Evolutionary conservation across 2,329 filamentous ascomycete genomes (phyloP), one percentile per base, ranked within the genome.

Genomic region (Scopulariopsis brevicaulis): DNA sequence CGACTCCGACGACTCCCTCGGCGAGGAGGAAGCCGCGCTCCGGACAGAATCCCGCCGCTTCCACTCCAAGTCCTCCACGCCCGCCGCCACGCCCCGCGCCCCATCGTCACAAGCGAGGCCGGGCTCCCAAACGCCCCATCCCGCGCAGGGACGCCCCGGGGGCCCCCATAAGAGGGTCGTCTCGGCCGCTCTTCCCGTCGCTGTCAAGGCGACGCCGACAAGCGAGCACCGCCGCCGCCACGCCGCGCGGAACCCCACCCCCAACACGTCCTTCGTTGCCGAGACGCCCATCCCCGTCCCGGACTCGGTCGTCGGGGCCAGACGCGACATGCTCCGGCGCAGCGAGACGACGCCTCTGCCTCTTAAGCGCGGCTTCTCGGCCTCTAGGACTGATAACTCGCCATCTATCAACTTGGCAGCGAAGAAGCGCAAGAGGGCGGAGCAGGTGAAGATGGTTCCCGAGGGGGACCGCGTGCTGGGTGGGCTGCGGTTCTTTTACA

Each of bases 401-500:
- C 55, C 55, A 6, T 56, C 55, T 10, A 35, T 53, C 7, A 25
- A 15, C 40, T 18, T 37, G 12, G 52, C 62, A 59, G 15, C 64
- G 64, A 8, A 59, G 64, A 57, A 61, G n/a, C 34, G 59, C 63
- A 32, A 64, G 61, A 46, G 55, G 60, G 52, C 73, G 50, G 60
- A 66, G 1, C 61, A 67, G 2, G 59, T 77, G 24, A 77, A 75
- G 55, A 60, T 75, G 22, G 72, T 80, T 1, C 77, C 82, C 0
- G 77, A 82, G 60, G 67, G 69, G 1, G 70, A 80, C 58, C 77
- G 80, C 62, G 76, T 89, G 5, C 85, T 91, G 66, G 77, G 73
- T 52, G 78, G 72, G 0, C 69, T 88, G n/a, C 68, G 72, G 0
- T 86, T 90, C 62, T 89, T 83, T 71, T 96, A 94, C 68, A 82